Base-by-base conservation (phyloP, 2,329 filamentous ascomycete species). In the Aspergillus clavatus region DNA sequence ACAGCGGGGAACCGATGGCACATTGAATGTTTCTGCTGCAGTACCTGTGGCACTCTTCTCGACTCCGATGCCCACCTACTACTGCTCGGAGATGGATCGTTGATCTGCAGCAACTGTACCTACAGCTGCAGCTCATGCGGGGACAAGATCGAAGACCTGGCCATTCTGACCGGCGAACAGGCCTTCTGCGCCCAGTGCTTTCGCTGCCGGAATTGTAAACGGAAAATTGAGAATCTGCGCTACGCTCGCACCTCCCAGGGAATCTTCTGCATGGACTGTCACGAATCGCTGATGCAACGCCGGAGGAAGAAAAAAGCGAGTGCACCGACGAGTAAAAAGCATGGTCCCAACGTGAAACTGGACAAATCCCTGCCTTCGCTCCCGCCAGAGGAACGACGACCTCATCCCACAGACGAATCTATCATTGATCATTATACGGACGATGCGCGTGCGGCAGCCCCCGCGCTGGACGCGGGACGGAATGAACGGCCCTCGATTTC, bases 41-140 rank as follows among this genome's bases (percentile, higher is more conserved):
- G 95, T 69, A 94, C 87, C 45, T 98, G 91, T 76, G 82, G 83
- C 62, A 96, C 90, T 49, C 83, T 96, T 46, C 89, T 98, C 72
- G 93, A 98, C 73, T 97, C 93, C 51, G 91, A 98, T 66, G 93
- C 93, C 59, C 97, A 97, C 71, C 84, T 98, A 40, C 83, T 98
- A 41, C 85, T 98, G 21, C 87, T 98, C 52, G 93, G 93, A 66
- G 93, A 98, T 72, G 93, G 93, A 55, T 97, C 91, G 14, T 82
- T 98, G 55, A 97, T 98, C 59, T 98, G 93, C 78, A 97, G 95
- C 74, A 95, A 96, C 71, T 98, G 93, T 74, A 97, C 93, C 43
- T 98, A 98, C 70, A 96, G 90, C 77, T 98, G 93, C 76, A 95
- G 84, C 69, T 90, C 90, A 43, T 98, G 93, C 70, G 83, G 84